These are phyloP conservation scores for Teunomyces atbi DNA, from an alignment of 805 yeast genomes.

Conservation along the genomic window DNA sequence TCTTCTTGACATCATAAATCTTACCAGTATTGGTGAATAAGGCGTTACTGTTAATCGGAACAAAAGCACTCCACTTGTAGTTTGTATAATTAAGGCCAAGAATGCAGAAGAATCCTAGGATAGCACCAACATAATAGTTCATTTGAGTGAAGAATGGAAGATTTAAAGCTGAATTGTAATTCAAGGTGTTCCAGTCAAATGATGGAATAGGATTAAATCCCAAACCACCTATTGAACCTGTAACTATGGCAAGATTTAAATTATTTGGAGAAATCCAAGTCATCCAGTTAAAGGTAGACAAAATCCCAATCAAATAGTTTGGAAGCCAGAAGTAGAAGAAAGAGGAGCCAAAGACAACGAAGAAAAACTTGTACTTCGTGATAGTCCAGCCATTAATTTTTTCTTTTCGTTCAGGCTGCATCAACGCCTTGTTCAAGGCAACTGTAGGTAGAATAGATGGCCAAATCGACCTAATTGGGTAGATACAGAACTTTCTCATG, in stretches of 20 bases:
- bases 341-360: constrained; percentile 12
- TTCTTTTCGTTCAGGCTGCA: constrained; percentile 24
- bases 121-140: constrained; percentile 22
- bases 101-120: constrained; percentile 23
- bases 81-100: constrained; percentile 29
- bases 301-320: constrained; percentile 38
- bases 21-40: constrained; percentile 27
- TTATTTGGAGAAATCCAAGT: constrained; percentile 58
- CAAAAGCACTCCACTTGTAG: constrained; percentile 27
- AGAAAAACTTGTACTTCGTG: constrained; percentile 22
- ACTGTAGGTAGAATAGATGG: constrained; percentile 36
- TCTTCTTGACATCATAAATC: constrained; percentile 15
- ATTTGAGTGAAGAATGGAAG: constrained; percentile 25
- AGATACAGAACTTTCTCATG: constrained; percentile 36
- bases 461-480: constrained; percentile 54
- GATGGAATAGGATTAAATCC: constrained; percentile 33
- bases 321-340: constrained; percentile 44
- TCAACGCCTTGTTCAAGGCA: constrained; percentile 27
- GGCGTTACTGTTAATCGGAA: constrained; percentile 23
- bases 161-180: constrained; percentile 14
- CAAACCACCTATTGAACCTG: constrained; percentile 43
- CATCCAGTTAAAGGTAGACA: constrained; percentile 52
- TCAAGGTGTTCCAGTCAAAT: constrained; percentile 28
- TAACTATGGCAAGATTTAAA: constrained; percentile 45
- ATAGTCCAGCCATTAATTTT: constrained; percentile 32